These are phyloP conservation scores for Phlebopus sp. DNA, from an alignment of 1,284 basidiomycete genomes.

Conservation along the genomic window DNA sequence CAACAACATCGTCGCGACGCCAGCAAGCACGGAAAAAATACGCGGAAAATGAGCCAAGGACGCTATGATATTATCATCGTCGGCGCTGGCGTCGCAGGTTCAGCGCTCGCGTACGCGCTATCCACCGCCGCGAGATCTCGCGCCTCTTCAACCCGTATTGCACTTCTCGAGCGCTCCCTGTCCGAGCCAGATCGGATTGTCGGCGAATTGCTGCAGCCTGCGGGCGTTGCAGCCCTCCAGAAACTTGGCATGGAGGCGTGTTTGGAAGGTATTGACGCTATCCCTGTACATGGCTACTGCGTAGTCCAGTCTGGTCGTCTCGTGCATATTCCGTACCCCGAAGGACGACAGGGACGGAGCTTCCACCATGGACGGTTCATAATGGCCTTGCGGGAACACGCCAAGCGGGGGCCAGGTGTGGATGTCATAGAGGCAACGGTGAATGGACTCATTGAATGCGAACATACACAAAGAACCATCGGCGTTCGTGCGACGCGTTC, in stretches of 20 bases:
- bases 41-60: conserved; percentile 16
- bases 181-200: conserved; percentile 95
- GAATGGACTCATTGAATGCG: conserved; percentile 67
- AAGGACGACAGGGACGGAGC: conserved; percentile 66
- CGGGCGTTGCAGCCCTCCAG: conserved; percentile 78
- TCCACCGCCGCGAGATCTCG: conserved; percentile 46
- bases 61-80: conserved; percentile 81
- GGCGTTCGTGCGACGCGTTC: conserved; percentile 57
- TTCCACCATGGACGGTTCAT: conserved; percentile 98
- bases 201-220: conserved; percentile 95
- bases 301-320: conserved; percentile 67
- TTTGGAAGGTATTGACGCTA: conserved; percentile 86
- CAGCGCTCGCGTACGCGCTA: conserved; percentile 70
- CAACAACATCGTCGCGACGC: conserved; percentile 1
- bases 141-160: conserved; percentile 66
- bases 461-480: conserved; percentile 53
- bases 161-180: conserved; percentile 85
- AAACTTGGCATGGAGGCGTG: conserved; percentile 75
- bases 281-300: conserved; percentile 86
- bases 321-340: conserved; percentile 89
- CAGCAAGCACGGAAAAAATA: not conserved
- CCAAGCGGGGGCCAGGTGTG: conserved; percentile 56
- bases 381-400: conserved; percentile 72
- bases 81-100: conserved; percentile 88
- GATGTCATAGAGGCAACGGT: conserved; percentile 84